Base-by-base conservation (phyloP, 257 asterid genomes). In the Petrea volubilis region DNA sequence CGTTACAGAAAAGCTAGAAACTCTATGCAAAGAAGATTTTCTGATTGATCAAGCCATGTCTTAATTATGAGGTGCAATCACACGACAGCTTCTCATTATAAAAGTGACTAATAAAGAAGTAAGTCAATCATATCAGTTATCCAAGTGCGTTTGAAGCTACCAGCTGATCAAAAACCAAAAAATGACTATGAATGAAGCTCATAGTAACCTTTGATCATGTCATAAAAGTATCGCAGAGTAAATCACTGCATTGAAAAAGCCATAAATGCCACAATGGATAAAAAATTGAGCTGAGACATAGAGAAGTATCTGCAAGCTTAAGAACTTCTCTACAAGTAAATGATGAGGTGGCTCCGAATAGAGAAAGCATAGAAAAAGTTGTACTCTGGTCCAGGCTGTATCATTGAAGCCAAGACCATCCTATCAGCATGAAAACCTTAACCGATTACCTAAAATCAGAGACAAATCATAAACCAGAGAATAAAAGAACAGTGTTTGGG, bases 361-460 rank as follows among this genome's bases (percentile, higher is more conserved):
- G 33, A 52, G 12, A 43, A 52, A 31, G 25, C 7, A 29, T 28
- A 15, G 47, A 18, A 34, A 68, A 28, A 20, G n/a, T 40, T 21
- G 68, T 51, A 28, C 68, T 21, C 6, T 50, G 57, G 49, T 21
- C 24, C 55, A 20, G 21, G n/a, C 41, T 25, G 38, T 31, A 64
- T 52, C 25, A 29, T 27, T 61, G 52, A 24, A 70, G 70, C 27
- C 52, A 67, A 34, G 11, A 66, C 60, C n/a, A 7, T n/a, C 59
- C 31, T 25, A 25, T 64, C 24, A 44, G 33, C 51, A 63, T 24
- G 24, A 9, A 66, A 14, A 49, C 47, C n/a, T 27, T 29, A 61
- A 49, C 15, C 51, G 14, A 58, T 59, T 17, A 57, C 31, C 64
- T 25, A n/a, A 41, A 25, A 56, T 28, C 57, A 57, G 63, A 47